Percentiles rank a stretch among this genome's conserved stretches.
Evolutionary conservation across 805 yeast genomes (phyloP).

Genomic region (Hagleromyces aurorensis): DNA sequence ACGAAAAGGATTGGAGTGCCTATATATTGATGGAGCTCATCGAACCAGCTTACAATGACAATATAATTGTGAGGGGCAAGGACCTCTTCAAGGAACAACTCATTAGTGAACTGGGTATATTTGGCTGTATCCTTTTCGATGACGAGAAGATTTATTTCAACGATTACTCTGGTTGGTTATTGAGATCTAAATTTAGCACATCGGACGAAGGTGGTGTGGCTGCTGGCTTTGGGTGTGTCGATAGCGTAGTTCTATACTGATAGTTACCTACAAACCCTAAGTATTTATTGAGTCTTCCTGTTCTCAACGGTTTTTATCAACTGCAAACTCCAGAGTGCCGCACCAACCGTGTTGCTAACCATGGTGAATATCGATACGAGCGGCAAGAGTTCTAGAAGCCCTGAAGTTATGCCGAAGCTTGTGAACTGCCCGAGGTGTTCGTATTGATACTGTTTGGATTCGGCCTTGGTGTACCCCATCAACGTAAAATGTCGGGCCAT

Average conservation of each 20-base stretch:
- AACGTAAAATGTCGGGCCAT: slow-evolving; percentile 20
- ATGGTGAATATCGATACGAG: slow-evolving; percentile 44
- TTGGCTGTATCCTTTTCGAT: slow-evolving; percentile 76
- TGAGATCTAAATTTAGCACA: slow-evolving; percentile 79
- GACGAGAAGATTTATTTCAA: slow-evolving; percentile 53
- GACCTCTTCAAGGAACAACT: slow-evolving; percentile 61
- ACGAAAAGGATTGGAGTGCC: slow-evolving; percentile 75
- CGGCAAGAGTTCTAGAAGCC: slow-evolving; percentile 47
- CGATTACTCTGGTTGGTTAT: slow-evolving; percentile 71
- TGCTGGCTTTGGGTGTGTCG: slow-evolving; percentile 97
- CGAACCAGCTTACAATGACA: slow-evolving; percentile 60
- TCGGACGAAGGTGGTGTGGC: slow-evolving; percentile 98
- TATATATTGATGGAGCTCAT: slow-evolving; percentile 93
- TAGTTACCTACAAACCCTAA: too few species aligned
- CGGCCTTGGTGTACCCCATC: slow-evolving; percentile 17
- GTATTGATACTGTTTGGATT: slow-evolving; percentile 30
- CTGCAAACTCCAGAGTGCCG: slow-evolving; percentile 55
- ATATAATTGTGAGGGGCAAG: slow-evolving; percentile 64
- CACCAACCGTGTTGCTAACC: slow-evolving; percentile 53
- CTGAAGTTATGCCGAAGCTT: slow-evolving; percentile 46
- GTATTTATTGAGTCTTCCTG: slow-evolving; percentile 1
- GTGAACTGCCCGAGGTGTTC: slow-evolving; percentile 34
- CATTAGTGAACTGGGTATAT: slow-evolving; percentile 85
- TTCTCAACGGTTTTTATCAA: slow-evolving; percentile 21
- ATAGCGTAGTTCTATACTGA: slow-evolving; percentile 48